These are phyloP conservation scores for Phallus indusiatus DNA, from an alignment of 768 basidiomycete genomes.

Conservation along the genomic window DNA sequence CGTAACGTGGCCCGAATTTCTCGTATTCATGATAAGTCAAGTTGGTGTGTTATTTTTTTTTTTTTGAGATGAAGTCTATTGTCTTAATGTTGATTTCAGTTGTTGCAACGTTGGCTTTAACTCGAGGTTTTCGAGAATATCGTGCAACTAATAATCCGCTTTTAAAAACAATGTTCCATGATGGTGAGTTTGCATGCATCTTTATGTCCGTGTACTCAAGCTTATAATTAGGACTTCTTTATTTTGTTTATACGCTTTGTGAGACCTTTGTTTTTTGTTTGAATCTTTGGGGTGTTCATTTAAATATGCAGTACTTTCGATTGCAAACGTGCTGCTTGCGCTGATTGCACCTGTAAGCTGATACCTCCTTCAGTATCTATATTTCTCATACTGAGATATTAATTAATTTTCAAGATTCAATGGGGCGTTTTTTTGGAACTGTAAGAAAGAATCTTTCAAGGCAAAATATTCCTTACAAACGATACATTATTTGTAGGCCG, in stretches of 20 bases:
- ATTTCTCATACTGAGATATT: not conserved
- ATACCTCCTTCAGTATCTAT: not conserved
- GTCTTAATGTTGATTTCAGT: not conserved
- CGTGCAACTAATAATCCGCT: not conserved
- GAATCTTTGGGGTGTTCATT: not conserved
- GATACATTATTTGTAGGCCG: not conserved
- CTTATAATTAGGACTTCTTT: not conserved
- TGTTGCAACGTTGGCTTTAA: not conserved
- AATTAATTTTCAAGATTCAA: not conserved
- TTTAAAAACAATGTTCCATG: slow-evolving; percentile 3
- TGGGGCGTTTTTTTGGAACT: slow-evolving; percentile 7
- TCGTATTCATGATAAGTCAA: slow-evolving; percentile 7
- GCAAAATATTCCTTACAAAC: not conserved
- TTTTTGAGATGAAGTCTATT: not conserved
- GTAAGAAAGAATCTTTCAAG: not conserved
- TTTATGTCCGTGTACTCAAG: not conserved
- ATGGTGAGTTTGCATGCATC: not conserved
- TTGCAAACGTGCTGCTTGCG: not conserved
- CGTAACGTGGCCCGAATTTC: not conserved
- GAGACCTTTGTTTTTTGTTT: not conserved
- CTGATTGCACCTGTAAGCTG: not conserved
- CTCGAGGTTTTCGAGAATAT: slow-evolving; percentile 1
- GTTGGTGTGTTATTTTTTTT: not conserved
- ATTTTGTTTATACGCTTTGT: slow-evolving; percentile 6
- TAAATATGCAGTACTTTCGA: not conserved